Evolutionary conservation across 768 basidiomycete species (phyloP).

Genomic region (Lyophyllum shimeji): DNA sequence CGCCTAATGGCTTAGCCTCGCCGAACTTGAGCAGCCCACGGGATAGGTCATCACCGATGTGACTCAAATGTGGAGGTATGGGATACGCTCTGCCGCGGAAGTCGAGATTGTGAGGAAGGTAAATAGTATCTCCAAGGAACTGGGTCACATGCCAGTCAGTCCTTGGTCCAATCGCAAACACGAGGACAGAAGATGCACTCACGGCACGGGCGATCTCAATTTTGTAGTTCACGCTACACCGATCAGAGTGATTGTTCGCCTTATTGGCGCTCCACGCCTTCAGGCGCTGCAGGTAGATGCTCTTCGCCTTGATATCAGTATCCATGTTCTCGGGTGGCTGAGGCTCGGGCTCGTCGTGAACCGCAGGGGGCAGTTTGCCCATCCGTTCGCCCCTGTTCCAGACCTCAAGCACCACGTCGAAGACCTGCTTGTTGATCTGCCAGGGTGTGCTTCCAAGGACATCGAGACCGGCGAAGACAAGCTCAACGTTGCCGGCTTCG

Average conservation of each 20-base stretch:
- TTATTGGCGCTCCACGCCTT: conserved; percentile 56
- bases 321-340: conserved; percentile 41
- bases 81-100: conserved; percentile 98
- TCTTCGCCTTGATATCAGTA: conserved; percentile 55
- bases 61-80: conserved; percentile 91
- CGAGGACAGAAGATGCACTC: conserved; percentile 26
- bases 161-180: conserved; percentile 4
- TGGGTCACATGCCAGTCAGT: conserved; percentile 22
- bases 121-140: conserved; percentile 89
- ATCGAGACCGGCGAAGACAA: conserved; percentile 87
- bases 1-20: conserved; percentile 76
- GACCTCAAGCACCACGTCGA: conserved; percentile 71
- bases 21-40: conserved; percentile 86
- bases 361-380: conserved; percentile 80
- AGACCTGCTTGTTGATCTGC: conserved; percentile 79
- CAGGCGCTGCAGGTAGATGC: conserved; percentile 52
- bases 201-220: conserved; percentile 94
- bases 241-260: conserved; percentile 84
- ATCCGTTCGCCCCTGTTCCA: conserved; percentile 88
- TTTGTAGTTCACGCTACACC: conserved; percentile 94
- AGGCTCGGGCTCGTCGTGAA: conserved; percentile 66
- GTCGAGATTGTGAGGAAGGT: conserved; percentile 94
- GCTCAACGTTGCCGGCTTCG: conserved; percentile 71
- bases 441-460: conserved; percentile 89
- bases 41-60: conserved; percentile 92